phyloP scores from a whole-genome alignment of 495 filamentous ascomycete species.

The Cercophora samala region DNA sequence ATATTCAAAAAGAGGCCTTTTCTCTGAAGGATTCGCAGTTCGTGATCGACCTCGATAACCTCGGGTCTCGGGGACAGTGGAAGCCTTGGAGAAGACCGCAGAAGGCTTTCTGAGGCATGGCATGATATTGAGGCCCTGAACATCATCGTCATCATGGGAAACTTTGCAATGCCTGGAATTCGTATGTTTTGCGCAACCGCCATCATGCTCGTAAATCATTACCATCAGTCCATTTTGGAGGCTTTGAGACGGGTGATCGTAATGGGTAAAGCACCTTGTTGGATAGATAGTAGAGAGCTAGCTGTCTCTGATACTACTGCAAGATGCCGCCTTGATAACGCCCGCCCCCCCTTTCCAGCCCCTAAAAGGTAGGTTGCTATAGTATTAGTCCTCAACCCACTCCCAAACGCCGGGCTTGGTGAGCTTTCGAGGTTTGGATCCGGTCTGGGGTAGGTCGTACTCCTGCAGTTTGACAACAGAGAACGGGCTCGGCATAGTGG shows the following conservation, averaged over 20 bases:
- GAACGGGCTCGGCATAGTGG: neutral
- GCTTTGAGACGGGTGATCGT: neutral
- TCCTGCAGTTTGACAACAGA: neutral
- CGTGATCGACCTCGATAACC: conserved; percentile 6
- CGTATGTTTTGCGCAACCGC: neutral
- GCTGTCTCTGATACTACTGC: neutral
- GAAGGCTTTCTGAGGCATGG: neutral
- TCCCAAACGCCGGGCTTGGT: conserved; percentile 11
- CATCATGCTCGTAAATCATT: neutral
- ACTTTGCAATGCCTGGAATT: neutral
- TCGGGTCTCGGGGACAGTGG: neutral
- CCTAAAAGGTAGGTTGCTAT: neutral
- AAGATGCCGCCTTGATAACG: conserved; percentile 1
- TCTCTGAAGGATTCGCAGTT: neutral
- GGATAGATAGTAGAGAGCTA: neutral
- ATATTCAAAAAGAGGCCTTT: neutral
- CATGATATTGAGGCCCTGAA: neutral
- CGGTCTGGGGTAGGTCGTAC: neutral
- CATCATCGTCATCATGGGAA: neutral
- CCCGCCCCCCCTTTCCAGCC: neutral
- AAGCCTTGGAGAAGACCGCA: neutral
- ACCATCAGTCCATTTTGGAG: neutral
- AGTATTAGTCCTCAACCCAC: neutral
- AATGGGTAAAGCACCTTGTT: neutral
- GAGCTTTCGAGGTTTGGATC: neutral